Conservation (phyloP, 441 rosid species). For the Pelargonium cotyledonis region DNA sequence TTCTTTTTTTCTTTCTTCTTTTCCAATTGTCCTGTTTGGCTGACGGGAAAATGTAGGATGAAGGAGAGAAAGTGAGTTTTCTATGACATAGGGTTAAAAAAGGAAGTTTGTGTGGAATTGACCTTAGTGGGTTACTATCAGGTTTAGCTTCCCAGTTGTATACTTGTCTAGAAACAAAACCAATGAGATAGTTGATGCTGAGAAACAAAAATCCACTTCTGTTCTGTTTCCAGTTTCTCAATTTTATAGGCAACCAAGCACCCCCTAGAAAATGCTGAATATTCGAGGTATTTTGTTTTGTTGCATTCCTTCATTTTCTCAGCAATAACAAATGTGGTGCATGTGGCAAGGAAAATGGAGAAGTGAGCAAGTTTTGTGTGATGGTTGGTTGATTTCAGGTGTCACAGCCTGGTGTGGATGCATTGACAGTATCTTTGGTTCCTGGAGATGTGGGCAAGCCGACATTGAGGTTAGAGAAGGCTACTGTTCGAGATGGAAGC, state of each 20-base stretch:
- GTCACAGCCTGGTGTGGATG: conserved; percentile 39
- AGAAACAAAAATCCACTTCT: neutral
- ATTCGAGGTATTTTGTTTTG: neutral
- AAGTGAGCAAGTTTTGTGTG: conserved; percentile 10
- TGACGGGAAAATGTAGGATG: conserved; percentile 22
- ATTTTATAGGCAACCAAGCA: neutral
- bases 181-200: neutral
- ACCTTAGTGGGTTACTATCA: neutral
- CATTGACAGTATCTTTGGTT: conserved; percentile 54
- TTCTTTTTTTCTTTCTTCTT: neutral
- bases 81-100: neutral
- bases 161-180: no score
- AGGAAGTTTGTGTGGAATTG: neutral
- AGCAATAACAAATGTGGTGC: conserved; percentile 1
- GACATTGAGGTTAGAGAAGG: conserved; percentile 57
- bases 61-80: neutral
- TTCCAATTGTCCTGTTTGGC: conserved; percentile 14
- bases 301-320: no score
- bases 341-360: conserved; percentile 16
- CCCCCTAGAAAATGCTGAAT: neutral
- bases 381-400: conserved; percentile 36
- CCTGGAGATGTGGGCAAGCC: conserved; percentile 73
- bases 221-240: neutral
- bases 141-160: neutral
- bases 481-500: conserved; percentile 43